These are phyloP conservation scores for Colletotrichum sp. DNA, from an alignment of 2,329 filamentous ascomycete species.

Conservation along the genomic window DNA sequence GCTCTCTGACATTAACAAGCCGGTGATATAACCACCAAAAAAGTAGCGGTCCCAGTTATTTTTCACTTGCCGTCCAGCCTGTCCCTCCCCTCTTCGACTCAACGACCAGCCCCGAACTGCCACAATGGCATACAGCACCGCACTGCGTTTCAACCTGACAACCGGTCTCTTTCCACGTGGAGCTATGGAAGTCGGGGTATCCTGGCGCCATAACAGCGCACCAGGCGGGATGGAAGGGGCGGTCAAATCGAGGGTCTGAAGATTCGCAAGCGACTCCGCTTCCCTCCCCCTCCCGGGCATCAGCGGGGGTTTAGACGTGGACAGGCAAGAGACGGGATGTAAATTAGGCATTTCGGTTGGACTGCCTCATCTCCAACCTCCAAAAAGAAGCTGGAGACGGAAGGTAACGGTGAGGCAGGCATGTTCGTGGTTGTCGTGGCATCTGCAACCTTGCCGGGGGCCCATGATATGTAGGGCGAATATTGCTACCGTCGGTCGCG, in stretches of 20 bases:
- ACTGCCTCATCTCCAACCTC: neutral
- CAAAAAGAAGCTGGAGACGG: neutral
- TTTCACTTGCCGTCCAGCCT: neutral
- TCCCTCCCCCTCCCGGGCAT: neutral
- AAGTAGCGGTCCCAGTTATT: neutral
- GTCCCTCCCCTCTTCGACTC: neutral
- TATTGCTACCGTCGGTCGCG: neutral
- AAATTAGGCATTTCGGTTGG: neutral
- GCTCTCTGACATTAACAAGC: neutral
- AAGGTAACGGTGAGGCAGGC: neutral
- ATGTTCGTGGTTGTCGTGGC: neutral
- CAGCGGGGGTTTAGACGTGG: neutral
- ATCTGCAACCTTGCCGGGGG: neutral
- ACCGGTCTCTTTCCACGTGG: slow-evolving; percentile 6
- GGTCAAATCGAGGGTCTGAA: neutral
- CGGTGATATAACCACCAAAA: neutral
- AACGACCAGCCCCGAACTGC: neutral
- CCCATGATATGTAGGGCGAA: neutral
- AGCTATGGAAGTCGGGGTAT: neutral
- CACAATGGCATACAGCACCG: neutral
- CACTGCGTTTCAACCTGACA: neutral
- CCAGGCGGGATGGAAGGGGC: neutral
- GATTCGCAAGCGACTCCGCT: neutral
- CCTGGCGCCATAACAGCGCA: neutral
- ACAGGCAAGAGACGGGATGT: neutral